These are phyloP conservation scores for Kitagawia praeruptora DNA, from an alignment of 129 eudicot species.

Conservation along the genomic window DNA sequence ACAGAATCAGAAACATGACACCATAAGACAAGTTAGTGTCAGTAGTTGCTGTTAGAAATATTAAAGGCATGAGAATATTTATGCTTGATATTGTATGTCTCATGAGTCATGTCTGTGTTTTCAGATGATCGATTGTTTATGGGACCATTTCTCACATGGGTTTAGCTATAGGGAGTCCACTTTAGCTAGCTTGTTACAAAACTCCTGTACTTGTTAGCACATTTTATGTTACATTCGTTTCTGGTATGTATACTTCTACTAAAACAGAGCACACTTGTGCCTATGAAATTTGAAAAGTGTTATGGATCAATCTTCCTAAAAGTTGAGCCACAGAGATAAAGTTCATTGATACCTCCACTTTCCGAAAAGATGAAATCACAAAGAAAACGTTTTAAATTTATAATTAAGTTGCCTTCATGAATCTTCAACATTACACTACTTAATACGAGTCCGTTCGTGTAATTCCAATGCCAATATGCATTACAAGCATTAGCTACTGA, in stretches of 20 bases:
- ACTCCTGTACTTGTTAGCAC: neutral
- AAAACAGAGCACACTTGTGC: neutral
- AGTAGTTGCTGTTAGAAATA: neutral
- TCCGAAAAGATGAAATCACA: neutral
- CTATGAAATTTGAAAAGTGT: neutral
- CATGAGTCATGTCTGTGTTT: neutral
- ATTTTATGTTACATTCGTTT: neutral
- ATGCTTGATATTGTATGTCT: neutral
- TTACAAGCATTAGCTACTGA: neutral
- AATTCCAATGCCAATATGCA: neutral
- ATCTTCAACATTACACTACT: constrained; percentile 8
- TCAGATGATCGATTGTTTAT: neutral
- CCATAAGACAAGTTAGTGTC: neutral
- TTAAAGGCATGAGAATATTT: neutral
- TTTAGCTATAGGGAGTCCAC: neutral
- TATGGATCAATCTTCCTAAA: neutral
- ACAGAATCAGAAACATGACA: neutral
- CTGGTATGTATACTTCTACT: neutral
- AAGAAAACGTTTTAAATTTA: neutral
- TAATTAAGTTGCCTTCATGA: neutral
- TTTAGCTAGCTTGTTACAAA: neutral
- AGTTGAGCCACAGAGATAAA: neutral
- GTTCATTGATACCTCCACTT: neutral
- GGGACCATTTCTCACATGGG: constrained; percentile 2
- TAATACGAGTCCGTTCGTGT: neutral